Evolutionary conservation across 805 yeast species (phyloP), one percentile per base, ranked within the genome.

Genomic region (Candida patagonica): DNA sequence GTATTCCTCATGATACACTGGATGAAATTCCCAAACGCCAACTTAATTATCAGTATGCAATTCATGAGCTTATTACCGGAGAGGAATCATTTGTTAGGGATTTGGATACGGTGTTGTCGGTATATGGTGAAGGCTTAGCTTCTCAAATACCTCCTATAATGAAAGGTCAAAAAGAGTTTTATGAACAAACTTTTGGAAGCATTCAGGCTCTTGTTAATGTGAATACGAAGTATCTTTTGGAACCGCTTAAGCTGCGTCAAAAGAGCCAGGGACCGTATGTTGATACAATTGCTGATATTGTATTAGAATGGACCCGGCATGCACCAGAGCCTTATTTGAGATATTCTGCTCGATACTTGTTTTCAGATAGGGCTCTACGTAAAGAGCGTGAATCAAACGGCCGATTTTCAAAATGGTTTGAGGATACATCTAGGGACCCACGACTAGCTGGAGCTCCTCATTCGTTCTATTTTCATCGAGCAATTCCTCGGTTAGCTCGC

Each of bases 61-160:
- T 83, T 3, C 86, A 80, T 59, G 95, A 85, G 54, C 61, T 84
- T 35, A 73, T 85, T 22, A 67, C 76, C 41, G 71, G 76, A 35
- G 94, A 84, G 48, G 84, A 80, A 50, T 70, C 75, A 13, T 80
- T 80, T 38, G 70, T 83, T 19, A 76, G 73, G 36, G 70, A 84
- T 52, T 79, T 87, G 2, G 68, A 70, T 45, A 74, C 80, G 2
- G 79, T 83, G 39, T 64, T 80, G 2, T 73, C 72, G 26, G 71
- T 73, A 6, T 76, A 71, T 45, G 79, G 81, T 1, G 63, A 61
- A 17, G 56, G 65, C 3, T 61, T 64, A 42, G 56, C 58, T 37
- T 54, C 56, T 10, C 34, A 25, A n/a, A 54, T 58, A 12, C 69
- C 75, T 1, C 61, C 66, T 7, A 51, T 76, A 4, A 55, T 76